Evolutionary conservation across 495 filamentous ascomycete genomes (phyloP), one percentile per base, ranked within the genome.

Genomic region (Trichocladium antarcticum): DNA sequence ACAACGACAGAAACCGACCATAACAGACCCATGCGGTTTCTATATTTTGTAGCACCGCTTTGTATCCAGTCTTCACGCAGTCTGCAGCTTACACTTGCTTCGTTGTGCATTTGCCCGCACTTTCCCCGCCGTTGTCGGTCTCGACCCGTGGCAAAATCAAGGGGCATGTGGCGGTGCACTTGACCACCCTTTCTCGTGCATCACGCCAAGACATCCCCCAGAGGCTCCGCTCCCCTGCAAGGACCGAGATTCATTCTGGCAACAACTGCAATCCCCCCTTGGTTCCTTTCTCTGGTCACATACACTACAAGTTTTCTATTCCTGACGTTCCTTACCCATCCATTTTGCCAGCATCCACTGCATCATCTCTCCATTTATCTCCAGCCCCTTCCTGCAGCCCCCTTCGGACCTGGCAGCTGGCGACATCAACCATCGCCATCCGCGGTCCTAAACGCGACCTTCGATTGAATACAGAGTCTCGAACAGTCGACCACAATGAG

Each of bases 401-500:
- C 1, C 38, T 17, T 28, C 17, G n/a, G 24, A 27, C 4, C 8
- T 4, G 24, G 17, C 27, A 21, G 24, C 21, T 6, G 6, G 14
- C 22, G 20, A 17, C 21, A 11, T 17, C 32, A 28, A 28, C 6
- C 32, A 10, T 27, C 32, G 24, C 24, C 24, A 27, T 37, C 14
- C 17, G 7, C 1, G 16, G 10, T 16, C 31, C 16, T 10, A n/a
- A 42, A 24, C 31, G 40, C 24, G 27, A 36, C n/a, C n/a, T n/a
- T n/a, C n/a, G n/a, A n/a, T 35, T 15, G 11, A 17, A 1, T 37
- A 9, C 8, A 42, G 17, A 15, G 17, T 11, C 31, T 17, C 37
- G 27, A 38, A 10, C 22, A 36, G 16, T 31, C 39, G 17, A 20
- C 47, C 59, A 68, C 49, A 47, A 74, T 74, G 71, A 67, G 55